These are phyloP conservation scores for Penicillium steckii DNA, from an alignment of 495 filamentous ascomycete species.

Conservation along the genomic window DNA sequence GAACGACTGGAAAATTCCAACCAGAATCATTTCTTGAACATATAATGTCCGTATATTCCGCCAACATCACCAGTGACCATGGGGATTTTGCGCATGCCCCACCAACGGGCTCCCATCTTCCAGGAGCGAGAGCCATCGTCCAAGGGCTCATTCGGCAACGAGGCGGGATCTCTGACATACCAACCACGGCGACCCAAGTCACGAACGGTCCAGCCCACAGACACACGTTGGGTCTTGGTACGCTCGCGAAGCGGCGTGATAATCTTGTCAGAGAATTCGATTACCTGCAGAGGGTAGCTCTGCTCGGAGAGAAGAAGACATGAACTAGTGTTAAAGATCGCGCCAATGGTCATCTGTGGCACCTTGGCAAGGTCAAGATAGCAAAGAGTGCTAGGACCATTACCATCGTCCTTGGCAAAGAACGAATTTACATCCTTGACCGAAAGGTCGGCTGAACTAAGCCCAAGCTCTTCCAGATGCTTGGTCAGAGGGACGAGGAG, in stretches of 20 bases:
- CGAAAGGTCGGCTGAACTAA: conserved; percentile 66
- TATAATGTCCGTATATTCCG: conserved; percentile 84
- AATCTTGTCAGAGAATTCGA: conserved; percentile 74
- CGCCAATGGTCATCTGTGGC: conserved; percentile 55
- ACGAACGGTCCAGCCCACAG: conserved; percentile 64
- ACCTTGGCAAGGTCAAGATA: conserved; percentile 73
- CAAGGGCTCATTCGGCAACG: conserved; percentile 28
- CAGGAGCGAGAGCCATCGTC: conserved; percentile 61
- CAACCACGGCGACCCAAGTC: conserved; percentile 69
- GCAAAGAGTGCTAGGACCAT: conserved; percentile 64
- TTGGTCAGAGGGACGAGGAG: conserved; percentile 70
- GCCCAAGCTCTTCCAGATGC: conserved; percentile 75
- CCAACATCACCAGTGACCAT: conserved; percentile 75
- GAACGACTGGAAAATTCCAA: conserved; percentile 8
- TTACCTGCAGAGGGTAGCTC: conserved; percentile 72
- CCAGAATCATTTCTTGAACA: conserved; percentile 64
- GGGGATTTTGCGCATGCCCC: conserved; percentile 86
- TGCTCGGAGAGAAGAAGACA: conserved; percentile 60
- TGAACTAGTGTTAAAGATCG: conserved; percentile 56
- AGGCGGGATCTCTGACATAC: conserved; percentile 59
- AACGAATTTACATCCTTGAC: conserved; percentile 61
- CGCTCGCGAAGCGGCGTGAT: conserved; percentile 58
- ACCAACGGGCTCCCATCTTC: conserved; percentile 89
- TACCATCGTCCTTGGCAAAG: conserved; percentile 40
- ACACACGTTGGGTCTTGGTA: conserved; percentile 45